Evolutionary conservation across 1,139 yeast species (phyloP), one percentile per base, ranked within the genome.

Genomic region (Zygoascus sp.): DNA sequence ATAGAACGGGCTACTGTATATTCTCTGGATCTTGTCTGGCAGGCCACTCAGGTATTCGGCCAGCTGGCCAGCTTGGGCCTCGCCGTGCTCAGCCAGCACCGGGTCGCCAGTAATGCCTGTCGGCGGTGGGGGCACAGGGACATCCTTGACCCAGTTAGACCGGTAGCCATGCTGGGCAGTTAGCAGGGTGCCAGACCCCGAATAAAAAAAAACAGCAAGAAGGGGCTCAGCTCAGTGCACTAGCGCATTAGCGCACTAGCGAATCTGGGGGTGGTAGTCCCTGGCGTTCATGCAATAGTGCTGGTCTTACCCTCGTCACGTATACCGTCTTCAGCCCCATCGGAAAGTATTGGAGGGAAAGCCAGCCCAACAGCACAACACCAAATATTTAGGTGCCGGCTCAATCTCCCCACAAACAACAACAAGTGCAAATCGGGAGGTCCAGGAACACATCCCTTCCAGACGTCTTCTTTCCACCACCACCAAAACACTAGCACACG

Each of bases 41-140:
- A 72, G 60, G 2, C 65, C 50, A 22, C 73, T 55, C 17, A 68
- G 54, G 58, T 74, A 79, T 19, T 68, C 74, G 0, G 85, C 90
- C 47, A 87, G 68, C 59, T 87, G 88, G 47, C 75, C 72, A 1
- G 96, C 92, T 64, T 87, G 96, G 7, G 79, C 83, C 1, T 76
- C 78, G 1, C 96, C 96, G 59, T 84, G 94, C 2, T 76, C 77
- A 0, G 95, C 88, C 52, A 87, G 70, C 6, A 86, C 81, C 2
- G 90, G 88, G 58, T 87, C 96, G 50, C 88, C 82, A 49, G 81
- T 85, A 19, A 86, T 81, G 0, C 94, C 94, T 0, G 95, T 86
- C 1, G 90, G 90, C 4, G 83, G 81, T 54, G 80, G 83, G 42
- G 92, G 90, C 27, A 77, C 77, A 2, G 89, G 87, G 25, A 50